Evolutionary conservation across 2,329 filamentous ascomycete species (phyloP), one percentile per base, ranked within the genome.

Genomic region (Colletotrichum navitas): DNA sequence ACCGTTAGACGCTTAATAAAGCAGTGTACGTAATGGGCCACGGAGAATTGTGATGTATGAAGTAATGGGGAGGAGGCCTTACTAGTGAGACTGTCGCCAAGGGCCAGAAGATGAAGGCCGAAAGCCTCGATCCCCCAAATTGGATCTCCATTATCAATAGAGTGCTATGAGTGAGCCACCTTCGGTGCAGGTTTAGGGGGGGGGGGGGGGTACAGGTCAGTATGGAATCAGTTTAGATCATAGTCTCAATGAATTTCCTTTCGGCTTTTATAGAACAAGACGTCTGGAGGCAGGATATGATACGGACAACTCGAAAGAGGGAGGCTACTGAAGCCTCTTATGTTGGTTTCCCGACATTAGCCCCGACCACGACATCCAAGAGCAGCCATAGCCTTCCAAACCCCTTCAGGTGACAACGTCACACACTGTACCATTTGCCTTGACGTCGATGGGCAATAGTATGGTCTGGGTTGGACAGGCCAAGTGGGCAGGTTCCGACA

Each of bases 81-180:
- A 71, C 68, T 7, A 68, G 26, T 11, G 59, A 55, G 2, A 60
- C 29, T 18, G 8, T 54, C 26, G 43, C 45, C 5, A 41, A 5
- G 12, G 68, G 68, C 68, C 68, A 71, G 18, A 71, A 32, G 16
- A 71, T 55, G 11, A 64, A 24, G 32, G 52, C 43, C 26, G 68
- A 63, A 52, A 64, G 45, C 39, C 59, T 54, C 26, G 36, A 47
- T 47, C 59, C 63, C 45, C n/a, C 18, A 16, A 14, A 18, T n/a
- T 68, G 65, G 5, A 56, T 41, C 11, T 43, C 59, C 51, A 39
- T 41, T 29, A 32, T 16, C 68, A 55, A 59, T 5, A 26, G 47
- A 5, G 58, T 39, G 26, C 5, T 14, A 12, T 43, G 36, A 39
- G 2, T 39, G 34, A 7, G 32, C 21, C 29, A 14, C 3, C 14